phyloP scores from a whole-genome alignment of 768 basidiomycete genomes.

The Mycena crocata region DNA sequence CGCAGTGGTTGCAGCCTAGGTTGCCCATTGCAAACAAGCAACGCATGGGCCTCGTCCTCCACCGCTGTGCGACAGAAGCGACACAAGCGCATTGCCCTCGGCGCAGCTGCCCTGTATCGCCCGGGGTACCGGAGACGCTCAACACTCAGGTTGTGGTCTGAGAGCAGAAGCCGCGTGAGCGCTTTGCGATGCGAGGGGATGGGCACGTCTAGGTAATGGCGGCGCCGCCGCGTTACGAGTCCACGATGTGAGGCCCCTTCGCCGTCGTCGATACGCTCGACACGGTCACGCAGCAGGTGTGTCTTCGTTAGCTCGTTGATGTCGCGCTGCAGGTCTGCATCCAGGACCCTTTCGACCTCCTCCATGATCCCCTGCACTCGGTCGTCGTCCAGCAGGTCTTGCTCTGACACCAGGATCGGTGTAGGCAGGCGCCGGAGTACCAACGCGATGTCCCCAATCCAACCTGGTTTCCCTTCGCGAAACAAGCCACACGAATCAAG shows the following conservation, averaged over 20 bases:
- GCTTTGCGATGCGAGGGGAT: slow-evolving; percentile 8
- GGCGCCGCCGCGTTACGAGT: background rate
- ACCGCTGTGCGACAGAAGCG: background rate
- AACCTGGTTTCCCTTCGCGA: background rate
- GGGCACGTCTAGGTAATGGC: slow-evolving; percentile 12
- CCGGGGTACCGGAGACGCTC: slow-evolving; percentile 1
- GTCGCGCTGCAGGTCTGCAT: slow-evolving; percentile 5
- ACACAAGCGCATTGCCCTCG: background rate
- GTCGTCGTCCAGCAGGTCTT: background rate
- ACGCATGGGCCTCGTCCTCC: too few relatives aligned
- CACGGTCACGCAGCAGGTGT: background rate
- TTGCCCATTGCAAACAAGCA: too few relatives aligned
- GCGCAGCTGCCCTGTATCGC: background rate
- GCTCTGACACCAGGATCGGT: background rate
- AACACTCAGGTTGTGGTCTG: slow-evolving; percentile 7
- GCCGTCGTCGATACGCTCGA: background rate
- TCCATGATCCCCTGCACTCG: background rate
- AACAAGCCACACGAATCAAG: slow-evolving; percentile 11
- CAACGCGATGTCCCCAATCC: background rate
- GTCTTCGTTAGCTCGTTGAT: background rate
- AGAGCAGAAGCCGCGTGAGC: background rate
- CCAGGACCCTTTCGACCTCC: background rate
- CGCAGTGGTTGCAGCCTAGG: too few relatives aligned
- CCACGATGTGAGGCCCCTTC: background rate
- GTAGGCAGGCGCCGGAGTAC: background rate